Conservation (phyloP, 2,329 filamentous ascomycete species). For the Metarhizium guizhouense region DNA sequence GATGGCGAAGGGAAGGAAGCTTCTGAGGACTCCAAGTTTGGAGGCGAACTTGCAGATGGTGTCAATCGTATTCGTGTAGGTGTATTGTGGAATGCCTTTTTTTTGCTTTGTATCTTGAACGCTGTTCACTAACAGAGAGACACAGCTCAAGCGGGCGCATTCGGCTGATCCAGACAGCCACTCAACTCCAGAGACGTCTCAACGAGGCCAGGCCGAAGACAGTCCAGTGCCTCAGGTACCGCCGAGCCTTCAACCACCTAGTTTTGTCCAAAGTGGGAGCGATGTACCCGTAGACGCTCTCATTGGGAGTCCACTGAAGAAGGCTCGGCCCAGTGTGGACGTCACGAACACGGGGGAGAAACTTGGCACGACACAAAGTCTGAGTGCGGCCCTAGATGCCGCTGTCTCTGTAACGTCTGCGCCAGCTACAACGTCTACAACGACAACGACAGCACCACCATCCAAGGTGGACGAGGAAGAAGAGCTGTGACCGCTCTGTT, state of each 20-base stretch:
- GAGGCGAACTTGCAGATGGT: conserved; percentile 69
- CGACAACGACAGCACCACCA: conserved; percentile 12
- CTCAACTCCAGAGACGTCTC: conserved; percentile 23
- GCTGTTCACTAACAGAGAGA: conserved; percentile 7
- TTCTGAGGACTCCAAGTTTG: conserved; percentile 62
- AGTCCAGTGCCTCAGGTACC: conserved; percentile 21
- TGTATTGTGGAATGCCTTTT: conserved; percentile 3
- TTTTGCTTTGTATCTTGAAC: neutral
- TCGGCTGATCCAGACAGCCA: conserved; percentile 58
- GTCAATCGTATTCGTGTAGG: conserved; percentile 74
- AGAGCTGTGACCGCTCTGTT: conserved; percentile 24
- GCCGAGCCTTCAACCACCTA: conserved; percentile 5
- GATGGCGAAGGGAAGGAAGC: conserved; percentile 50
- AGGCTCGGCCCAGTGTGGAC: conserved; percentile 53
- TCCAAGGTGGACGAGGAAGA: conserved; percentile 27
- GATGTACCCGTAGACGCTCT: conserved; percentile 27
- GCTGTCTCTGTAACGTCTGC: conserved; percentile 16
- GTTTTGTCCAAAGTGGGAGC: conserved; percentile 21
- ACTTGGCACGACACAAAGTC: conserved; percentile 20
- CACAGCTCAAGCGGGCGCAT: conserved; percentile 70
- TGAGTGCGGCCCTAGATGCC: conserved; percentile 26
- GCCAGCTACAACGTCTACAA: conserved; percentile 12
- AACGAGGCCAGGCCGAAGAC: conserved; percentile 35
- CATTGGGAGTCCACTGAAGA: conserved; percentile 68
- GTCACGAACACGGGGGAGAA: conserved; percentile 16